Conservation (phyloP, 75 land plant species). For the Selaginella tamariscina region DNA sequence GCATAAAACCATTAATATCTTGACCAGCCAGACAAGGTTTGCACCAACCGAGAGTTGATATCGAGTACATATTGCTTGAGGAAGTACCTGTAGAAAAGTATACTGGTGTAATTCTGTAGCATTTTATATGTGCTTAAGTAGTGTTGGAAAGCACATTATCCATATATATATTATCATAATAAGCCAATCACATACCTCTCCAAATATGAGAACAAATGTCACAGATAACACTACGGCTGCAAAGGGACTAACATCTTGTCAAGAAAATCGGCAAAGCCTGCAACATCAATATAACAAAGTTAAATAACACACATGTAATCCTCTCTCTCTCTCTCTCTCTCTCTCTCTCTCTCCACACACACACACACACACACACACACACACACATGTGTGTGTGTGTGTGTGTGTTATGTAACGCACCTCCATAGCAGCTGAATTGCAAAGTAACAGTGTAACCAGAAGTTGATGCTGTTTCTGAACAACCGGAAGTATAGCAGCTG, state of each 20-base stretch:
- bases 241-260: conserved; percentile 77
- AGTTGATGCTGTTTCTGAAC: conserved; percentile 81
- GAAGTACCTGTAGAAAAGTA: conserved; percentile 30
- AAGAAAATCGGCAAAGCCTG: conserved; percentile 90
- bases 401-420: conserved; percentile 21
- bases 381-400: no score
- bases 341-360: no score
- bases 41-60: conserved; percentile 44
- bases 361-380: no score
- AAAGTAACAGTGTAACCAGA: conserved; percentile 68
- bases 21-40: conserved; percentile 41
- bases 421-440: conserved; percentile 81
- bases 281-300: conserved; percentile 16
- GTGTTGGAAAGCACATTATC: no score
- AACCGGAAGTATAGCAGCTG: conserved; percentile 64
- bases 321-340: no score
- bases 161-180: no score
- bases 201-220: conserved; percentile 87
- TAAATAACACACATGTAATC: no score
- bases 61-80: conserved; percentile 43
- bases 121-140: no score
- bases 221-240: conserved; percentile 84
- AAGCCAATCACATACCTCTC: conserved; percentile 55
- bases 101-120: no score
- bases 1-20: conserved; percentile 32